Percentiles rank a stretch among this genome's conserved stretches.
Evolutionary conservation across 768 basidiomycete genomes (phyloP).

Genomic region (Tubosaeta sp.): DNA sequence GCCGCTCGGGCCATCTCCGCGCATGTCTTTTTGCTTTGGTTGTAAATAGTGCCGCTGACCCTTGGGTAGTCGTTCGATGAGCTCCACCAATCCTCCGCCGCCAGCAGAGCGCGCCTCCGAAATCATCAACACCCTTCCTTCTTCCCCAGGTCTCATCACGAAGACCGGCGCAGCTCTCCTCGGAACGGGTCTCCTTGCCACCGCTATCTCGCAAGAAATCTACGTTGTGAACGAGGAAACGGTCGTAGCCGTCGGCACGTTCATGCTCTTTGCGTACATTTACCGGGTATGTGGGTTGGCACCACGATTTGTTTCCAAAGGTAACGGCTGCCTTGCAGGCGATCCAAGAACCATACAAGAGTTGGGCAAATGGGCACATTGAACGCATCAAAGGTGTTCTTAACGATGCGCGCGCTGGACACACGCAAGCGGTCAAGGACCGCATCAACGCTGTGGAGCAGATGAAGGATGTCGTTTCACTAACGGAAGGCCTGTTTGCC

Average conservation of each 20-base stretch:
- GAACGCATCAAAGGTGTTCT: constrained; percentile 78
- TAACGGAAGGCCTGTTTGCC: constrained; percentile 88
- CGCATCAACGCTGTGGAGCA: constrained; percentile 88
- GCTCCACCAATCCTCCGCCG: constrained; percentile 55
- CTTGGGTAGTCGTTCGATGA: constrained; percentile 57
- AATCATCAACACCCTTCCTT: constrained; percentile 83
- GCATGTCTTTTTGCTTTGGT: constrained; percentile 34
- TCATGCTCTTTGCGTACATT: constrained; percentile 78
- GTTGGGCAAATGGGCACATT: constrained; percentile 91
- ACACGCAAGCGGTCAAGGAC: constrained; percentile 89
- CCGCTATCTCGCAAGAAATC: constrained; percentile 94
- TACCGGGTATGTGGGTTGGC: constrained; percentile 55
- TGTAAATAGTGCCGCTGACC: constrained; percentile 6
- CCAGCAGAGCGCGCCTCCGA: constrained; percentile 86
- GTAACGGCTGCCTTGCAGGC: constrained; percentile 41
- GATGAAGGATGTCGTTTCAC: constrained; percentile 92
- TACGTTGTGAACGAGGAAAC: constrained; percentile 98
- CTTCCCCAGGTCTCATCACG: constrained; percentile 82
- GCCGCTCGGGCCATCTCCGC: constrained; percentile 43
- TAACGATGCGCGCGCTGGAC: constrained; percentile 75
- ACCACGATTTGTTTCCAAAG: background rate
- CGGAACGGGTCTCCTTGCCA: constrained; percentile 81
- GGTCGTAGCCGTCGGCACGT: constrained; percentile 78
- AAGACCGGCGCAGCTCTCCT: constrained; percentile 93
- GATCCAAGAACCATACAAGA: constrained; percentile 80